Evolutionary conservation across 306 rosid genomes (phyloP).

Genomic region (Cicer judaicum): DNA sequence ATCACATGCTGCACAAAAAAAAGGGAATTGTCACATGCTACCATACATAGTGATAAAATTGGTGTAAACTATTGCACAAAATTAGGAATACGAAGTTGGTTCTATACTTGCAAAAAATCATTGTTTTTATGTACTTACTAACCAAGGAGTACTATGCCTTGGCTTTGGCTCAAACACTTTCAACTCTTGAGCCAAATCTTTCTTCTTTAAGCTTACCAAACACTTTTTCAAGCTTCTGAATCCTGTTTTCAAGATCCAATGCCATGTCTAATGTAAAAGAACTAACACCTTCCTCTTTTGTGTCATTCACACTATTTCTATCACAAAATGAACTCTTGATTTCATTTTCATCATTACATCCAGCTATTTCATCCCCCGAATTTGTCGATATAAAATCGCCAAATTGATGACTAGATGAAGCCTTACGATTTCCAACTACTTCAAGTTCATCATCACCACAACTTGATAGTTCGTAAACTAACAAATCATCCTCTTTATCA

Average conservation of each 20-base stretch:
- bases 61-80: not conserved
- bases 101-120: slow-evolving; percentile 6
- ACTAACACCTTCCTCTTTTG: not conserved
- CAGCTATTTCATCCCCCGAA: not conserved
- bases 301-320: not conserved
- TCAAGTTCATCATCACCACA: slow-evolving; percentile 1
- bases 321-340: not conserved
- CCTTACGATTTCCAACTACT: not conserved
- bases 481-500: slow-evolving; percentile 3
- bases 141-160: not conserved
- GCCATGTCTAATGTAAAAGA: not conserved
- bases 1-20: not conserved
- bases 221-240: slow-evolving; percentile 36
- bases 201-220: slow-evolving; percentile 38
- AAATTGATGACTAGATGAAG: slow-evolving; percentile 19
- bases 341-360: not conserved
- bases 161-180: not conserved
- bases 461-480: not conserved
- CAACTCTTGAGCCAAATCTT: not conserved
- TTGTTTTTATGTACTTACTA: not conserved
- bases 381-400: not conserved
- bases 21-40: too few species aligned
- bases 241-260: slow-evolving; percentile 37
- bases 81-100: not conserved
- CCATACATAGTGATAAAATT: not conserved